Evolutionary conservation across 495 filamentous ascomycete genomes (phyloP).

Genomic region (Trichoderma gamsii): DNA sequence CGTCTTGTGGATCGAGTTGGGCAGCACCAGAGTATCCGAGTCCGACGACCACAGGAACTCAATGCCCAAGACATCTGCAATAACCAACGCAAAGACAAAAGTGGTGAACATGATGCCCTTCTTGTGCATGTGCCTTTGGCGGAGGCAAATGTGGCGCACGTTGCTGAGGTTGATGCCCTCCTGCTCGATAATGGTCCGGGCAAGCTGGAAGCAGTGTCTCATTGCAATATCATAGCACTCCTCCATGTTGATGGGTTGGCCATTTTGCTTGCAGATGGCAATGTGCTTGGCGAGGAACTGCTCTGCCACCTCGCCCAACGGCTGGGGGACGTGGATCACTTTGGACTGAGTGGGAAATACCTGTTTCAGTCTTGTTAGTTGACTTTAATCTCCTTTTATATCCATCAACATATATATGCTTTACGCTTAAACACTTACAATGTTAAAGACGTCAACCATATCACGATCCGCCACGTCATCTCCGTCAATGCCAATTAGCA

Average conservation of each 20-base stretch:
- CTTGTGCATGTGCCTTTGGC: constrained; percentile 7
- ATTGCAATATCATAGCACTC: not conserved
- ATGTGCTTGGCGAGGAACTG: constrained; percentile 5
- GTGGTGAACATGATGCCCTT: constrained; percentile 12
- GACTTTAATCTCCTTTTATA: not conserved
- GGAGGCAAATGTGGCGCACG: constrained; percentile 4
- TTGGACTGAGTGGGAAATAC: constrained; percentile 6
- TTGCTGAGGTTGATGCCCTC: not conserved
- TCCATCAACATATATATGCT: not conserved
- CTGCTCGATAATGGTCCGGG: not conserved
- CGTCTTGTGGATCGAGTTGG: constrained; percentile 1
- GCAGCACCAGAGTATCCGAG: constrained; percentile 1
- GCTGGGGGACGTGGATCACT: constrained; percentile 3
- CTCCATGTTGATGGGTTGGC: not conserved
- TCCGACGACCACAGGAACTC: constrained; percentile 11
- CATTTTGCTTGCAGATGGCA: constrained; percentile 6
- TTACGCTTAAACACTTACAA: not conserved
- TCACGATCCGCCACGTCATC: not conserved
- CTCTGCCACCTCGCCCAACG: constrained; percentile 1
- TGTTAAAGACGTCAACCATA: constrained; percentile 6
- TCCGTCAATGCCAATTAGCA: constrained; percentile 2
- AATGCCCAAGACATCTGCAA: not conserved
- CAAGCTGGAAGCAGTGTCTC: constrained; percentile 4
- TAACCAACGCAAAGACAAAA: constrained; percentile 1
- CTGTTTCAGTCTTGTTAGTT: not conserved